These are phyloP conservation scores for Candida pseudocylindracea DNA, from an alignment of 1,139 yeast genomes.

Conservation along the genomic window DNA sequence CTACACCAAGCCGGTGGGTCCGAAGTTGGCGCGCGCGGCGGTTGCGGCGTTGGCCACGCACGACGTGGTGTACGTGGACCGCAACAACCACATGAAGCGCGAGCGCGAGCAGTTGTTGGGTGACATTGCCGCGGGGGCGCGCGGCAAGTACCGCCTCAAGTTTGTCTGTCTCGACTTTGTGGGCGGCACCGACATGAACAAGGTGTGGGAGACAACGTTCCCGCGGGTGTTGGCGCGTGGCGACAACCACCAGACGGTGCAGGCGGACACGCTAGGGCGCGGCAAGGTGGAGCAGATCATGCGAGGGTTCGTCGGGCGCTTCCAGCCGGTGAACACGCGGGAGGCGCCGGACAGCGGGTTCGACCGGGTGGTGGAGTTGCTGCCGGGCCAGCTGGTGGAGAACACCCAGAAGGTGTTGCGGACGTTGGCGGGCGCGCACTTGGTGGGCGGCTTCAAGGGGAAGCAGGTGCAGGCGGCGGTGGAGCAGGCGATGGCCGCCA, in stretches of 20 bases:
- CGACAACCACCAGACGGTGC: constrained; percentile 77
- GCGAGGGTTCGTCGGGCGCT: constrained; percentile 51
- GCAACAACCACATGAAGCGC: constrained; percentile 55
- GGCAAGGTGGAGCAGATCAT: constrained; percentile 30
- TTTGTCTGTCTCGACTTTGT: constrained; percentile 54
- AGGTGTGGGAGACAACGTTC: constrained; percentile 28
- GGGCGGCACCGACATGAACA: constrained; percentile 7
- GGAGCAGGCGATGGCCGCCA: too few species aligned
- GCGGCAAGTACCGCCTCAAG: constrained; percentile 15
- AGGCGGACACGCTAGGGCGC: constrained; percentile 17
- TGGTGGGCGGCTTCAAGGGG: background rate
- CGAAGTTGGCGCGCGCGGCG: constrained; percentile 11
- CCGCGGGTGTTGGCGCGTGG: constrained; percentile 49
- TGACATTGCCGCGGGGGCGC: constrained; percentile 20
- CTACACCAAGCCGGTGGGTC: constrained; percentile 11
- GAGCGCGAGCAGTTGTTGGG: constrained; percentile 47
- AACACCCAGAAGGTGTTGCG: background rate
- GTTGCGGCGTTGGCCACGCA: constrained; percentile 1
- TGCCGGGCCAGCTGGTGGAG: background rate
- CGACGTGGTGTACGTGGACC: constrained; percentile 48
- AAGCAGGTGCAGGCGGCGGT: background rate
- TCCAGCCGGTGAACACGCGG: constrained; percentile 27
- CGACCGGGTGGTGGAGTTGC: background rate
- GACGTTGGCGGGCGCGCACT: background rate
- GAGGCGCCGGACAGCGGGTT: constrained; percentile 2